A percentile compares a stretch with the other conserved stretches of the same genome.
Conservation (phyloP, 257 asterid genomes). For the Mitragyna speciosa region DNA sequence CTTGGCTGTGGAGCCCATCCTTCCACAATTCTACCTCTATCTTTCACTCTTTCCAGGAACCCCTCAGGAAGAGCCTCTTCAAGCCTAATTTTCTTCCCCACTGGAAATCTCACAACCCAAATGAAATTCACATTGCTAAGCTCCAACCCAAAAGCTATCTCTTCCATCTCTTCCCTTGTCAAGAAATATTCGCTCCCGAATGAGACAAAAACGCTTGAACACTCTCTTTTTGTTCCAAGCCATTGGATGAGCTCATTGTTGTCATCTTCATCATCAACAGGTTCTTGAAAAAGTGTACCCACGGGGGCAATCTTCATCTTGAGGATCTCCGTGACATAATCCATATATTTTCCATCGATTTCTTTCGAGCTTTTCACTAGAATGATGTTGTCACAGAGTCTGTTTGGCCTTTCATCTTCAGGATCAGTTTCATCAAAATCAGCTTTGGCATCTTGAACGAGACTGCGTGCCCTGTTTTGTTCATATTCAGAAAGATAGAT, state of each 20-base stretch:
- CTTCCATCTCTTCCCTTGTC: constrained; percentile 43
- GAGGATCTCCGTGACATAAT: constrained; percentile 23
- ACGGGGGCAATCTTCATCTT: constrained; percentile 26
- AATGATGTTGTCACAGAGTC: background rate
- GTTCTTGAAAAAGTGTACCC: constrained; percentile 28
- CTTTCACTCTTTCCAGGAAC: constrained; percentile 24
- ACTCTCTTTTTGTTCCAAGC: constrained; percentile 33
- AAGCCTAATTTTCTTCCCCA: constrained; percentile 21
- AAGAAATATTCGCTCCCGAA: constrained; percentile 61
- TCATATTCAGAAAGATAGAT: constrained; percentile 24
- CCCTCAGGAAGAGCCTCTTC: constrained; percentile 36
- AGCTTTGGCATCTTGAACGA: constrained; percentile 16
- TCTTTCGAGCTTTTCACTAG: constrained; percentile 38
- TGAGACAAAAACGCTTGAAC: constrained; percentile 48
- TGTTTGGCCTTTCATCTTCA: constrained; percentile 10
- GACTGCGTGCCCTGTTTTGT: constrained; percentile 5
- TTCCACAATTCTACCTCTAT: constrained; percentile 28
- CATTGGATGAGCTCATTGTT: constrained; percentile 37
- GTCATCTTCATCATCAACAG: background rate
- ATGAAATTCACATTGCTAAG: constrained; percentile 45
- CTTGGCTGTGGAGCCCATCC: constrained; percentile 40
- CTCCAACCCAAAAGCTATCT: constrained; percentile 50
- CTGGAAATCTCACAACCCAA: constrained; percentile 52
- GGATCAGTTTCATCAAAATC: constrained; percentile 26
- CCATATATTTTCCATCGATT: constrained; percentile 49